Evolutionary conservation across 306 rosid species (phyloP), one percentile per base, ranked within the genome.

Genomic region (Vigna reflexopilosa): DNA sequence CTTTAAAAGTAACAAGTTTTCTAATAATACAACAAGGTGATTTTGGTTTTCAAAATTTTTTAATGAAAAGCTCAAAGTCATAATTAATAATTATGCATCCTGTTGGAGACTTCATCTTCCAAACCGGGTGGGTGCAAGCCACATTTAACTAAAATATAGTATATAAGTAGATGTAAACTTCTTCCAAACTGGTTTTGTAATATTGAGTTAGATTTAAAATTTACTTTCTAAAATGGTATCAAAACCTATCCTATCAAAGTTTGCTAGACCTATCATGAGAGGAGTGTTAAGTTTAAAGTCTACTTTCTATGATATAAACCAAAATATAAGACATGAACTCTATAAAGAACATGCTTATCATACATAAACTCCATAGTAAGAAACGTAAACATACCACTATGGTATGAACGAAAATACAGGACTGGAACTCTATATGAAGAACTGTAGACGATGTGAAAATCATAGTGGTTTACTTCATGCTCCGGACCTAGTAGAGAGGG

Each of bases 401-500:
- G 67, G 78, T 89, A 94, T 7, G 91, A 87, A 13, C 86, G 91
- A 70, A 94, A 94, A 75, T 85, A 92, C 45, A 94, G 80, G 75
- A 90, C 89, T 9, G 96, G 98, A 91, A 88, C 96, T 49, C 86
- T 84, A 66, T 81, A 94, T 9, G 97, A 88, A 79, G 91, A 89
- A 77, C 92, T 85, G 87, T 90, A 84, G 36, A 87, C 77, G 34
- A 94, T 77, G 49, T 94, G 97, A 80, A 94, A 86, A 83, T 92
- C 94, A 72, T 83, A 90, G 86, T 73, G 88, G 56, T 67, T 79
- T 78, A 76, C 82, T 74, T 86, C 88, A 64, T 36, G 42, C 82
- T 84, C 61, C 64, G 86, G 71, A 82, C 97, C 97, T 92, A 70
- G 67, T 45, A 81, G 59, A 38, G 14, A 68, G 36, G 82, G 71